phyloP scores from a whole-genome alignment of 2,329 filamentous ascomycete genomes.

The Sclerotinia subarctica region DNA sequence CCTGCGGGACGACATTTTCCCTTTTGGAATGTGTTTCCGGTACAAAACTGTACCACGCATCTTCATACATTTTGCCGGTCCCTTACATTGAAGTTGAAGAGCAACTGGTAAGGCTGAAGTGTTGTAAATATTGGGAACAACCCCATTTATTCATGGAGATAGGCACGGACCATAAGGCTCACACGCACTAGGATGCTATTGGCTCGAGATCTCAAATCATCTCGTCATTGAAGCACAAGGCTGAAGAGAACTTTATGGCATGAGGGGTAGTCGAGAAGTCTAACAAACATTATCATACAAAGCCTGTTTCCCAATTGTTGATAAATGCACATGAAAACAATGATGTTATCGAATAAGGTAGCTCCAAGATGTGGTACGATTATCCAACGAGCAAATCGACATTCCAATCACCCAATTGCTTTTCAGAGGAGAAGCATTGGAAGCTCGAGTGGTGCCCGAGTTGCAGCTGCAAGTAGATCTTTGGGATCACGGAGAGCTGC shows the following conservation, averaged over 20 bases:
- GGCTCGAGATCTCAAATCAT: conserved; percentile 1
- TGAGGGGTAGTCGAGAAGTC: conserved; percentile 13
- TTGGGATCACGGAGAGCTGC: conserved; percentile 22
- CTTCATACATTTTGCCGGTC: conserved; percentile 65
- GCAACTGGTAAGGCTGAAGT: conserved; percentile 16
- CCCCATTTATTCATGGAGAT: not conserved
- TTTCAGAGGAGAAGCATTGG: conserved; percentile 30
- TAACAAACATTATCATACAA: conserved; percentile 10
- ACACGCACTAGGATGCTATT: not conserved
- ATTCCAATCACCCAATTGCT: conserved; percentile 17
- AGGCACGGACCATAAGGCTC: conserved; percentile 16
- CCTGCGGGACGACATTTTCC: conserved; percentile 42
- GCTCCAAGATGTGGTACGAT: conserved; percentile 22
- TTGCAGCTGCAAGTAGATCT: conserved; percentile 24
- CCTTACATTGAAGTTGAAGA: conserved; percentile 5
- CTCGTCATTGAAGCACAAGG: conserved; percentile 20
- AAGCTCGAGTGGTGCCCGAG: conserved; percentile 23
- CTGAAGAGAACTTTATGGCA: conserved; percentile 16
- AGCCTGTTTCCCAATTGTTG: not conserved
- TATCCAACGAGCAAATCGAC: conserved; percentile 25
- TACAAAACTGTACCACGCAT: conserved; percentile 79
- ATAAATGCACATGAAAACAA: not conserved
- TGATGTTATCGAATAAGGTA: conserved; percentile 30
- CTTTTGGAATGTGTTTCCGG: conserved; percentile 56
- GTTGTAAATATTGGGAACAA: conserved; percentile 8